Evolutionary conservation across 1,284 basidiomycete genomes (phyloP).

Genomic region (Anthracocystis setariae): DNA sequence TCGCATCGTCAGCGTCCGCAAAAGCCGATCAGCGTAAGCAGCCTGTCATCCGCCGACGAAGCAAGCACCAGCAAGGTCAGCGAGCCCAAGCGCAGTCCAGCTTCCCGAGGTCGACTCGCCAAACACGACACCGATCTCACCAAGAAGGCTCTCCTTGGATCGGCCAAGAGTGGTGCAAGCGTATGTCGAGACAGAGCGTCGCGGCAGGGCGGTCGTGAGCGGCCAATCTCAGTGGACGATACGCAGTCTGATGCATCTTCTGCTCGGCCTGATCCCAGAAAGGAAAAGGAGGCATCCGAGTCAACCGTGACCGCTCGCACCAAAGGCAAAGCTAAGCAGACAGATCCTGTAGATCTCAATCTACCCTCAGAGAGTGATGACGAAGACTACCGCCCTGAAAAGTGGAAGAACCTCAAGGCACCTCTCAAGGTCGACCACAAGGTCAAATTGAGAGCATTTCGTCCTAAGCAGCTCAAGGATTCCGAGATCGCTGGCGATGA

Average conservation of each 20-base stretch:
- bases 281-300: slow-evolving; percentile 2
- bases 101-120: not conserved
- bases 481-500: slow-evolving; percentile 46
- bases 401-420: slow-evolving; percentile 46
- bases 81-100: not conserved
- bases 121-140: slow-evolving; percentile 18
- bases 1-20: slow-evolving; percentile 8
- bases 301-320: slow-evolving; percentile 5
- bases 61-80: slow-evolving; percentile 14
- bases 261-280: not conserved
- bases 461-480: slow-evolving; percentile 49
- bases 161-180: slow-evolving; percentile 12
- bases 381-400: slow-evolving; percentile 49
- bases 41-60: slow-evolving; percentile 20
- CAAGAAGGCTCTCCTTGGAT: slow-evolving; percentile 27
- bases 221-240: slow-evolving; percentile 25
- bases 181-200: not conserved
- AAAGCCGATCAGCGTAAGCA: slow-evolving; percentile 16
- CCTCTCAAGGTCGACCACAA: slow-evolving; percentile 52
- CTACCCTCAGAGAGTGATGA: slow-evolving; percentile 13
- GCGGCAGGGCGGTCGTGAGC: slow-evolving; percentile 13
- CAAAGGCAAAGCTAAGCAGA: slow-evolving; percentile 35
- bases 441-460: slow-evolving; percentile 45
- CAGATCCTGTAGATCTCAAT: slow-evolving; percentile 9
- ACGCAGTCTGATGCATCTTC: slow-evolving; percentile 27